Percentiles rank a stretch among this genome's conserved stretches.
These are phyloP conservation scores for Nemophila menziesii DNA, from an alignment of 257 asterid species.

Conservation along the genomic window DNA sequence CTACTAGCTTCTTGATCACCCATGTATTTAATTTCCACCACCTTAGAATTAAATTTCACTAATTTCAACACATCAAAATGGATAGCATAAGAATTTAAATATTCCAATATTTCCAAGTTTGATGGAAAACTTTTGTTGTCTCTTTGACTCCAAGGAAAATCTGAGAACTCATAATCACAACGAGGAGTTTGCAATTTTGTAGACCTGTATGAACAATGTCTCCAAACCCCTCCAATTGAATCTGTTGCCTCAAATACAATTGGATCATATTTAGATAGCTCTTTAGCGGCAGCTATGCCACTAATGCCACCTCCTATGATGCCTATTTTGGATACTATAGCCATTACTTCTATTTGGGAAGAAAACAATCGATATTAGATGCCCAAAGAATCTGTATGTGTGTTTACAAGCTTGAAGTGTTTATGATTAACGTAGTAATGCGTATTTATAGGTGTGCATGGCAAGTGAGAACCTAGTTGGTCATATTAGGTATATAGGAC, in stretches of 20 bases:
- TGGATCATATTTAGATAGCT: conserved; percentile 43
- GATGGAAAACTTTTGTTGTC: conserved; percentile 67
- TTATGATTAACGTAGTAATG: conserved; percentile 1
- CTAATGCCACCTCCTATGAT: conserved; percentile 77
- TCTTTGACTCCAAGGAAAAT: conserved; percentile 78
- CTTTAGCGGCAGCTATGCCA: conserved; percentile 77
- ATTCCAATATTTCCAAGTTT: conserved; percentile 53
- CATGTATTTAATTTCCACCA: conserved; percentile 50
- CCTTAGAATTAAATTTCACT: conserved; percentile 64
- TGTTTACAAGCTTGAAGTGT: neutral
- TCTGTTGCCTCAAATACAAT: conserved; percentile 71
- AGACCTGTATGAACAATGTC: conserved; percentile 52
- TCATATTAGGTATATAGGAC: conserved; percentile 8
- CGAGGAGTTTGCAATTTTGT: conserved; percentile 83
- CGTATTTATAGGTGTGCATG: conserved; percentile 55
- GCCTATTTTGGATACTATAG: conserved; percentile 33
- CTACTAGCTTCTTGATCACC: conserved; percentile 23
- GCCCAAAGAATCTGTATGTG: neutral
- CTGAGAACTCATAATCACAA: conserved; percentile 76
- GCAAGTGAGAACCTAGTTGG: conserved; percentile 8
- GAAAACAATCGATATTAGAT: neutral
- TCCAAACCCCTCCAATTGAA: conserved; percentile 83
- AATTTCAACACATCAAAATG: conserved; percentile 53
- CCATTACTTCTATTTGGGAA: conserved; percentile 10
- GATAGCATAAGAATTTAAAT: conserved; percentile 50